Evolutionary conservation across 1,284 basidiomycete genomes (phyloP).

Genomic region (Ustilago nuda): DNA sequence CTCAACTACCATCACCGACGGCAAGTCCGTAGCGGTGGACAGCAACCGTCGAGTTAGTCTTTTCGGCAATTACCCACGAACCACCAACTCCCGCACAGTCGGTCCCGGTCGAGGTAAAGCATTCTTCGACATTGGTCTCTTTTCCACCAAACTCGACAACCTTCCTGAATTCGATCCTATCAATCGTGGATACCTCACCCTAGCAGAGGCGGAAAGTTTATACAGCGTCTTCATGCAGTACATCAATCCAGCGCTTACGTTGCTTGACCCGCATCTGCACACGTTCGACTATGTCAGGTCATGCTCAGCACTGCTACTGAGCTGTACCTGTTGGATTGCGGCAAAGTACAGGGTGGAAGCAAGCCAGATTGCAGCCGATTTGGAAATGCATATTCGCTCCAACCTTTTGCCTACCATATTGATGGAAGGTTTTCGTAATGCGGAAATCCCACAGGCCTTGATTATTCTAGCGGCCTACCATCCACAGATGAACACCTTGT

Average conservation of each 20-base stretch:
- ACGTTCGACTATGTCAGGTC: constrained; percentile 51
- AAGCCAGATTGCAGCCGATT: constrained; percentile 32
- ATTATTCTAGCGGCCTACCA: constrained; percentile 49
- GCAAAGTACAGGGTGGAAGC: constrained; percentile 45
- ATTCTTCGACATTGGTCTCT: constrained; percentile 50
- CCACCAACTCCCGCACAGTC: constrained; percentile 32
- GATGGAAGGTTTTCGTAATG: constrained; percentile 48
- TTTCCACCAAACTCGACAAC: constrained; percentile 45
- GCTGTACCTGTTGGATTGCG: constrained; percentile 48
- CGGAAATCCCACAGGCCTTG: constrained; percentile 50
- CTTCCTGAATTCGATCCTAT: constrained; percentile 52
- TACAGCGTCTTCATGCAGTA: constrained; percentile 45
- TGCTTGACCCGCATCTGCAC: constrained; percentile 55
- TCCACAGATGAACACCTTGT: constrained; percentile 47
- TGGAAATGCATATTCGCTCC: constrained; percentile 43
- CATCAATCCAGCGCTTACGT: constrained; percentile 51
- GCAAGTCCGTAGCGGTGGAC: neutral
- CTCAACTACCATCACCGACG: neutral
- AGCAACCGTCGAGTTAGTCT: constrained; percentile 19
- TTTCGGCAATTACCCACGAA: constrained; percentile 26
- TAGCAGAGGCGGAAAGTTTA: constrained; percentile 36
- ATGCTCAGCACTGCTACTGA: constrained; percentile 49
- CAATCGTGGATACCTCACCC: constrained; percentile 36
- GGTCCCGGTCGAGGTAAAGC: constrained; percentile 48
- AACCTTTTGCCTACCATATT: constrained; percentile 43